Evolutionary conservation across 1,284 basidiomycete genomes (phyloP), one percentile per base, ranked within the genome.

Genomic region (Puccinia triticina): DNA sequence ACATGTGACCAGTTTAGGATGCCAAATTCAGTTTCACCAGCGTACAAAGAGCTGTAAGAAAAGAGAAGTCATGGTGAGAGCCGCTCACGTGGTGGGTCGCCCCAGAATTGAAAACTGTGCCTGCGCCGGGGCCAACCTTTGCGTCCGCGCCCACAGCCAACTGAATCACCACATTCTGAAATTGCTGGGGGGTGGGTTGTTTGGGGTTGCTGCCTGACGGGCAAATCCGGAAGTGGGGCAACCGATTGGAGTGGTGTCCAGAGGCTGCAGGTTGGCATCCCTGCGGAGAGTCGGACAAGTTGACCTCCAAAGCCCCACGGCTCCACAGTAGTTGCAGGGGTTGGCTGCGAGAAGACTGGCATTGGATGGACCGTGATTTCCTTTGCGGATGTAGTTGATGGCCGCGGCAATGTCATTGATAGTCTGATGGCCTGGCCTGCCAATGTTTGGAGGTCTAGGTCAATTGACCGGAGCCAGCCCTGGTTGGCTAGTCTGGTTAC

Each of bases 161-260:
- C 23, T n/a, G 37, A 32, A 48, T 16, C 10, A 43, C 26, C 5
- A 43, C 21, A 12, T 71, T 11, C 43, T n/a, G 37, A 2, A 21
- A 18, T 21, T 21, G 26, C 10, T 40, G 46, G 40, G 46, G 67
- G 26, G 10, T 64, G 61, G 61, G 61, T 32, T 11, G 61, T 29
- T 37, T 26, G 18, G 61, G 26, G 61, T 14, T 29, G 61, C 34
- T 12, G 61, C 61, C 26, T 64, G 61, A 26, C 46, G 67, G 67
- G 67, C 67, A n/a, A 43, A 71, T 26, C 21, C 43, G 67, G 40
- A 71, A 71, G 67, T 43, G 67, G 67, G 43, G 67, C 43, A 23
- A 71, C 67, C 61, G 7, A 5, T 4, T 8, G 29, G 29, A 5
- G 43, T 10, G 37, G 10, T 32, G 26, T 37, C 16, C 2, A 34